Evolutionary conservation across 768 basidiomycete species (phyloP).

Genomic region (Thelephora aurantiotincta): DNA sequence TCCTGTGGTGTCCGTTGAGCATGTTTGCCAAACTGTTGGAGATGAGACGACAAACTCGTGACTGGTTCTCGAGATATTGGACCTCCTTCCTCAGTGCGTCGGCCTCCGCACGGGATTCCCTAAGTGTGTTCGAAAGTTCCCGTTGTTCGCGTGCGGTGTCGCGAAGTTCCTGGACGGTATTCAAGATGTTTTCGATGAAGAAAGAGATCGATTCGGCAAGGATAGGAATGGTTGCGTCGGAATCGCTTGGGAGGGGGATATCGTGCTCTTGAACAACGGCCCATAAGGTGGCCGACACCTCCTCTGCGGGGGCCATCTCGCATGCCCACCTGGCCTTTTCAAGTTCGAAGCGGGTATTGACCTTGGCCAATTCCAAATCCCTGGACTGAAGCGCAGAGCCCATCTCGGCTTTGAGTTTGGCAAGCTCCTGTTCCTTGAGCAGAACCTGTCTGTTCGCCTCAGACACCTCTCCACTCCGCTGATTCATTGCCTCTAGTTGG

Average conservation of each 20-base stretch:
- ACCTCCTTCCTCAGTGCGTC: slow-evolving; percentile 33
- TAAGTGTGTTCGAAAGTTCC: neutral
- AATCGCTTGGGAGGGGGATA: too few species aligned
- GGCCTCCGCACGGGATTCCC: slow-evolving; percentile 20
- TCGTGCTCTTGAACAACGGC: too few species aligned
- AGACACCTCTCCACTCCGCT: slow-evolving; percentile 24
- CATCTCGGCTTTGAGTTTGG: slow-evolving; percentile 26
- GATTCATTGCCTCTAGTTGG: slow-evolving; percentile 29
- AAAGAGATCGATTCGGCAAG: too few species aligned
- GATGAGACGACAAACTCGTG: neutral
- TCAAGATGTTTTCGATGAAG: too few species aligned
- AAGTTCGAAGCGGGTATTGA: too few species aligned
- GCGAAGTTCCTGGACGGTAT: slow-evolving; percentile 20
- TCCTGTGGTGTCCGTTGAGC: neutral
- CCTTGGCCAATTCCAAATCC: too few species aligned
- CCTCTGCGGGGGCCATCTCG: too few species aligned
- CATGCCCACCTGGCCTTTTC: too few species aligned
- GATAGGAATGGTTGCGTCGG: too few species aligned
- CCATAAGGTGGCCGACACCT: too few species aligned
- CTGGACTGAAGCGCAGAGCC: slow-evolving; percentile 13
- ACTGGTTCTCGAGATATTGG: slow-evolving; percentile 1
- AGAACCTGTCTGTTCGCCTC: slow-evolving; percentile 25
- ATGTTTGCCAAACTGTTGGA: slow-evolving; percentile 2
- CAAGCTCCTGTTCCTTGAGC: slow-evolving; percentile 23
- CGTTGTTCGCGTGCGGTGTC: neutral